Evolutionary conservation across 352 stramenopile genomes (phyloP).

Genomic region (Phytophthora colocasiae): DNA sequence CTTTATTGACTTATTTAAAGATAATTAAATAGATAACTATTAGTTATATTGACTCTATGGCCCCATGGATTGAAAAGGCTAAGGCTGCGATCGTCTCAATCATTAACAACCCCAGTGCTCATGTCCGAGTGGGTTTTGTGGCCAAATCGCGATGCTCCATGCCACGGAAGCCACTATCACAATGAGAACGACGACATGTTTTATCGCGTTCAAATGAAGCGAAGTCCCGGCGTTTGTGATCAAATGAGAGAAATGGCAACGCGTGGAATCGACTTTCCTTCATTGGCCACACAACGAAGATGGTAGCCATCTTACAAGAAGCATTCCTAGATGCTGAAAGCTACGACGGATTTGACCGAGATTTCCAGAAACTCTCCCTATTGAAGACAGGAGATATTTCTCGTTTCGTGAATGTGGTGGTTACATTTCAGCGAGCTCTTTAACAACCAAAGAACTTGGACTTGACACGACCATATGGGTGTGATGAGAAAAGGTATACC

Average conservation of each 20-base stretch:
- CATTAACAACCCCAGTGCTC: constrained; percentile 38
- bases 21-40: no score
- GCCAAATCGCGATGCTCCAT: constrained; percentile 44
- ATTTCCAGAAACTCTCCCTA: constrained; percentile 36
- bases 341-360: constrained; percentile 15
- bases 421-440: constrained; percentile 15
- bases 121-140: constrained; percentile 46
- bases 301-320: constrained; percentile 37
- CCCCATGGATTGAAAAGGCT: constrained; percentile 46
- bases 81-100: constrained; percentile 40
- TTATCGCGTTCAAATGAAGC: constrained; percentile 22
- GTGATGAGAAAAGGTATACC: no score
- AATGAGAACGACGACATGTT: constrained; percentile 4
- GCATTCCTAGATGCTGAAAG: constrained; percentile 26
- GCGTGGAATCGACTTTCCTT: constrained; percentile 48
- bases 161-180: constrained; percentile 45
- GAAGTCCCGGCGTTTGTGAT: constrained; percentile 38
- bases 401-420: constrained; percentile 27
- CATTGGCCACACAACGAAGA: constrained; percentile 42
- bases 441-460: no score
- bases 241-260: constrained; percentile 42
- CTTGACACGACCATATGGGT: no score
- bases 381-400: constrained; percentile 12
- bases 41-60: no score
- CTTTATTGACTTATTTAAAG: no score